Evolutionary conservation across 1,139 yeast species (phyloP).

Genomic region (Yamadazyma siamensis): DNA sequence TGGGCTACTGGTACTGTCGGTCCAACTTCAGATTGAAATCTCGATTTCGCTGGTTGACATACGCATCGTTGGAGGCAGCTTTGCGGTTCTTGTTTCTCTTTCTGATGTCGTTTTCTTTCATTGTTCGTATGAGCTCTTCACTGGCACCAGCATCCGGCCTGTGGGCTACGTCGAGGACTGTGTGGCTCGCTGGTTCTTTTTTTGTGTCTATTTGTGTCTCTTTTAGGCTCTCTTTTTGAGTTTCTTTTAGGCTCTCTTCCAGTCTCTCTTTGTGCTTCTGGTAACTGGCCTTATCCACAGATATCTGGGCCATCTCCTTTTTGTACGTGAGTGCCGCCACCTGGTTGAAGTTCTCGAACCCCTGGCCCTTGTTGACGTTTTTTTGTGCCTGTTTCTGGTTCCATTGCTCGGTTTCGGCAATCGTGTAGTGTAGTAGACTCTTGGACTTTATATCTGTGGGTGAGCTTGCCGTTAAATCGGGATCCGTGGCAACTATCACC

Average conservation of each 20-base stretch:
- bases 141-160: constrained; percentile 6
- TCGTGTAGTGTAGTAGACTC: constrained; percentile 56
- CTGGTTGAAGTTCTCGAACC: constrained; percentile 38
- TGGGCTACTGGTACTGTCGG: constrained; percentile 55
- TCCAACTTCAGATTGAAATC: constrained; percentile 74
- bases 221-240: too few relatives aligned
- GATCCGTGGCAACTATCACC: constrained; percentile 1
- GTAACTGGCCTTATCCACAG: constrained; percentile 44
- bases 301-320: constrained; percentile 39
- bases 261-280: constrained; percentile 21
- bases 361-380: constrained; percentile 12
- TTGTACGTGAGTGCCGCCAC: constrained; percentile 56
- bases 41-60: constrained; percentile 72
- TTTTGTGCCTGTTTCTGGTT: constrained; percentile 33
- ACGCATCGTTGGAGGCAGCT: constrained; percentile 33
- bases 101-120: constrained; percentile 26
- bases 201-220: too few relatives aligned
- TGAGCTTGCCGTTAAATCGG: too few relatives aligned
- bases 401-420: constrained; percentile 71
- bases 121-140: constrained; percentile 7
- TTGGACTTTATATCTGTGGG: too few relatives aligned
- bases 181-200: too few relatives aligned
- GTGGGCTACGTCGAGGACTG: constrained; percentile 3
- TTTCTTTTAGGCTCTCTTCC: not conserved
- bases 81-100: constrained; percentile 30